Percentiles rank a stretch among this genome's conserved stretches.
Conservation (phyloP, 164 flowering plant species). For the Akebia trifoliata region DNA sequence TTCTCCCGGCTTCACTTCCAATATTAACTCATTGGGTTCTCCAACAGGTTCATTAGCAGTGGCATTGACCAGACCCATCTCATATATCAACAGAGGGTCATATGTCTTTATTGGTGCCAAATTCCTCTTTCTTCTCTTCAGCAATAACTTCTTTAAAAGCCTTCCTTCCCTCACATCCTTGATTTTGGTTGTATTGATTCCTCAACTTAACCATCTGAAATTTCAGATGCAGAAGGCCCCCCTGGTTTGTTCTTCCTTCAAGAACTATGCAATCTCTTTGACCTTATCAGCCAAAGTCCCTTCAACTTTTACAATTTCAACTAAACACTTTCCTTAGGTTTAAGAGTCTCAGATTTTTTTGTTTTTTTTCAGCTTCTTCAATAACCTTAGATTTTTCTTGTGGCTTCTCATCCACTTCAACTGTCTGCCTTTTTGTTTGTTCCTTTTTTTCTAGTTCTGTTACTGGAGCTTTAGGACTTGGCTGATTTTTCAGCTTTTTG, state of each 20-base stretch:
- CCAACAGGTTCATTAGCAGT: slow-evolving; percentile 6
- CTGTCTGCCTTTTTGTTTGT: too few relatives aligned
- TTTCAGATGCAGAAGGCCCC: not conserved
- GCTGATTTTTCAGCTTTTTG: not conserved
- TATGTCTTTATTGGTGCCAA: too few relatives aligned
- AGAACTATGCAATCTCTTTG: slow-evolving; percentile 1
- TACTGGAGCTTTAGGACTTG: not conserved
- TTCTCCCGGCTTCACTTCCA: slow-evolving; percentile 4
- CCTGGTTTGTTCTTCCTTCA: slow-evolving; percentile 2
- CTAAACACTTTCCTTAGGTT: slow-evolving; percentile 6
- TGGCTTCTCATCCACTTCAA: not conserved
- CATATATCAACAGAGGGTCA: too few relatives aligned
- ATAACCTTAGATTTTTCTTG: slow-evolving; percentile 1
- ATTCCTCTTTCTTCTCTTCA: too few relatives aligned
- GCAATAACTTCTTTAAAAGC: not conserved
- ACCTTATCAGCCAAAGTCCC: slow-evolving; percentile 8
- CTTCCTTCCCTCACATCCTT: slow-evolving; percentile 5
- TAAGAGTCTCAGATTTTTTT: slow-evolving; percentile 5
- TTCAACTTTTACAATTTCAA: slow-evolving; percentile 10
- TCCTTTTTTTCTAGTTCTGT: slow-evolving; percentile 14
- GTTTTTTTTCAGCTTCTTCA: not conserved
- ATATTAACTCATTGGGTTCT: not conserved
- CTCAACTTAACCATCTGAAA: slow-evolving; percentile 10
- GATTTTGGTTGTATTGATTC: slow-evolving; percentile 8
- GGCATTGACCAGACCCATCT: too few relatives aligned